phyloP scores from a whole-genome alignment of 345 rosid species.

The Fremontodendron californicum region DNA sequence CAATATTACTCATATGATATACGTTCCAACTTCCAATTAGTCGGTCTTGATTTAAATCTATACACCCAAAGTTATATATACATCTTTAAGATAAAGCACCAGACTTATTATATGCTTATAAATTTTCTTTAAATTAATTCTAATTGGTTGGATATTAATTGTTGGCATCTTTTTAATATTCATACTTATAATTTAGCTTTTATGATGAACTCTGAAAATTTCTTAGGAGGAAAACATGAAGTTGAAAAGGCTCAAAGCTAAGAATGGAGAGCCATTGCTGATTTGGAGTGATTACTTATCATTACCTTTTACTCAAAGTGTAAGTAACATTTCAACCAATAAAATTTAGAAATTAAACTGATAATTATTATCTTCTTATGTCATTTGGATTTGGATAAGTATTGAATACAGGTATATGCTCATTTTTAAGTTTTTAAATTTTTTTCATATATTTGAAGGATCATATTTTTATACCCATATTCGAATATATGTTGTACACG shows the following conservation, averaged over 20 bases:
- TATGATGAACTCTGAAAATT: neutral
- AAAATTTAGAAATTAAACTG: too few relatives aligned
- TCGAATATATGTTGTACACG: too few relatives aligned
- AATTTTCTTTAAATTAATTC: neutral
- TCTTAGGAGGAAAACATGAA: slow-evolving; percentile 41
- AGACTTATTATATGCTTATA: neutral
- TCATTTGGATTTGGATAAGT: too few relatives aligned
- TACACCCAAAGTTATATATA: neutral
- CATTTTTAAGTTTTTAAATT: too few relatives aligned
- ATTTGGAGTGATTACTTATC: slow-evolving; percentile 80
- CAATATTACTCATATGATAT: neutral
- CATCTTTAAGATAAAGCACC: neutral
- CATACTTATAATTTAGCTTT: neutral
- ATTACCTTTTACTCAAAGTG: slow-evolving; percentile 72
- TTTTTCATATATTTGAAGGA: too few relatives aligned
- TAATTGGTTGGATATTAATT: neutral
- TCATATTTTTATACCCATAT: too few relatives aligned
- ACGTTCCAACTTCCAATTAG: too few relatives aligned
- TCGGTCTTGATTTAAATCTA: neutral
- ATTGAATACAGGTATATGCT: too few relatives aligned
- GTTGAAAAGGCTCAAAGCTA: slow-evolving; percentile 60
- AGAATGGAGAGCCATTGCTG: slow-evolving; percentile 56
- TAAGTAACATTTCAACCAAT: slow-evolving; percentile 27
- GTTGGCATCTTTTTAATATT: neutral
- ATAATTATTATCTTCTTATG: too few relatives aligned